These are phyloP conservation scores for Bonia amplexicaulis DNA, from an alignment of 176 grass and related monocot genomes.

Conservation along the genomic window DNA sequence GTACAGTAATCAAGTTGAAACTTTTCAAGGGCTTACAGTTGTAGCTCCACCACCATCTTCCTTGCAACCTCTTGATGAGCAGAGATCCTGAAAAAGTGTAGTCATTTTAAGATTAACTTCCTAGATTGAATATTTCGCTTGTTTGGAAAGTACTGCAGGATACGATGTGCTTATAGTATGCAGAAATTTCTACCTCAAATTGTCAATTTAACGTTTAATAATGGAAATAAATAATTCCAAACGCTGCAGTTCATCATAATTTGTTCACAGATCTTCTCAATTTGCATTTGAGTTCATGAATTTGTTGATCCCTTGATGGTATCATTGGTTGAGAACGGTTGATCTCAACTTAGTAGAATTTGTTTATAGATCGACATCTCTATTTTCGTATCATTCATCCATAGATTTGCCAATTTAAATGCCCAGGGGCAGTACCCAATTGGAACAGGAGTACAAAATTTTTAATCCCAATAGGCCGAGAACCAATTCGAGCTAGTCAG, in stretches of 20 bases:
- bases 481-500: background rate
- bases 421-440: background rate
- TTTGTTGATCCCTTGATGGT: background rate
- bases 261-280: background rate
- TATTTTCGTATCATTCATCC: background rate
- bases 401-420: background rate
- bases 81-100: constrained; percentile 20
- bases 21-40: constrained; percentile 17
- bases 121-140: constrained; percentile 1
- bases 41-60: constrained; percentile 7
- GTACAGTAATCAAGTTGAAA: constrained; percentile 15
- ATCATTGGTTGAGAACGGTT: background rate
- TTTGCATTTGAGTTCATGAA: constrained; percentile 6
- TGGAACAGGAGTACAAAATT: background rate
- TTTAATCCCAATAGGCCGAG: background rate
- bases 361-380: background rate
- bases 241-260: background rate
- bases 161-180: background rate
- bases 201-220: background rate
- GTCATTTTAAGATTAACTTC: background rate
- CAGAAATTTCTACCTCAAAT: background rate
- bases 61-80: background rate
- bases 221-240: background rate
- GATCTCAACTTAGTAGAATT: background rate
- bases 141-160: background rate